These are phyloP conservation scores for Penicillium sp. DNA, from an alignment of 2,329 filamentous ascomycete species.

Conservation along the genomic window DNA sequence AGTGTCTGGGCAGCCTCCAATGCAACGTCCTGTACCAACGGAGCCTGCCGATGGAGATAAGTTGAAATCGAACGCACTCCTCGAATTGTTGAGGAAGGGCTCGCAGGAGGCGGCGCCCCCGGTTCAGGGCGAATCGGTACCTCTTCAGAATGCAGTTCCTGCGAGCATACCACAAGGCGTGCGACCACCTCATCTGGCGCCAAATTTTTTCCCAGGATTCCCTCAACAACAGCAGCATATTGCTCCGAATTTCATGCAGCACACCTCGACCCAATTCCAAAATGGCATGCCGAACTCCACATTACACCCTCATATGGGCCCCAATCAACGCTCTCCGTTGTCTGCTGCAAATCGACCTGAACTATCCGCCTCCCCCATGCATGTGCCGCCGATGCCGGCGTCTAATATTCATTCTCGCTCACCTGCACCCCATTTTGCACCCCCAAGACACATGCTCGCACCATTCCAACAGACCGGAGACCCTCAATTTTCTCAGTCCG, in stretches of 20 bases:
- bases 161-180: conserved; percentile 51
- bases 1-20: conserved; percentile 9
- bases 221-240: conserved; percentile 31
- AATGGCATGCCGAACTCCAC: conserved; percentile 9
- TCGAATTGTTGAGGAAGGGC: conserved; percentile 50
- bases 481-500: conserved; percentile 39
- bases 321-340: conserved; percentile 9
- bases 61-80: conserved; percentile 48
- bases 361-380: conserved; percentile 18
- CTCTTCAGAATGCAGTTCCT: conserved; percentile 50
- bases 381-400: conserved; percentile 22
- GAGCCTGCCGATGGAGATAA: conserved; percentile 28
- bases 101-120: conserved; percentile 27
- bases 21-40: conserved; percentile 10
- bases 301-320: conserved; percentile 8
- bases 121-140: conserved; percentile 44
- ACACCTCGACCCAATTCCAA: conserved; percentile 14
- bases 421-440: conserved; percentile 12
- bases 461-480: conserved; percentile 47
- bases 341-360: conserved; percentile 15
- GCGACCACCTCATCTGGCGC: conserved; percentile 48
- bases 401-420: conserved; percentile 19
- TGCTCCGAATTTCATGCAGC: conserved; percentile 28
- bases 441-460: conserved; percentile 28
- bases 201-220: conserved; percentile 40